Conservation (phyloP, 345 rosid species). For the Bruguiera sexangula region DNA sequence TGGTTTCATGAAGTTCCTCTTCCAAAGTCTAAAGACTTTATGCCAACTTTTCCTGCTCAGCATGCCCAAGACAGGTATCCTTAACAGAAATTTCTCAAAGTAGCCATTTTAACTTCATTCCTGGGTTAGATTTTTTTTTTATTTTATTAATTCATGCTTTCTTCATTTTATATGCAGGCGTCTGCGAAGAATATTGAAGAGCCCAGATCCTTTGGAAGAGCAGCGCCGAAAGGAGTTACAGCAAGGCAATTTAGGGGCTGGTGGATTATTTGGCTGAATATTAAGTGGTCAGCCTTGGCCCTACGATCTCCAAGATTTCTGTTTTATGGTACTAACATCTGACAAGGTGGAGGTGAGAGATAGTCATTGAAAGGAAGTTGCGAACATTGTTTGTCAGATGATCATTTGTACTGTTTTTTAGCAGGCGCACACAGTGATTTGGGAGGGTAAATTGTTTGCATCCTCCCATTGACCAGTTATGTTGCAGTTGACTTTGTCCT, state of each 20-base stretch:
- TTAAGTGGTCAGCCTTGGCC: slow-evolving; percentile 16
- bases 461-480: slow-evolving; percentile 42
- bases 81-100: slow-evolving; percentile 43
- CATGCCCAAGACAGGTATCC: slow-evolving; percentile 93
- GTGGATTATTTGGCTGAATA: slow-evolving; percentile 82
- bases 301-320: slow-evolving; percentile 26
- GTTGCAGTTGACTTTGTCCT: slow-evolving; percentile 55
- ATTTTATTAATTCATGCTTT: neutral
- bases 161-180: slow-evolving; percentile 50
- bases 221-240: slow-evolving; percentile 84
- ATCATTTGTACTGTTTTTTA: slow-evolving; percentile 59
- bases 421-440: slow-evolving; percentile 51
- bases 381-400: slow-evolving; percentile 60
- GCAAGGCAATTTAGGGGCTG: slow-evolving; percentile 69
- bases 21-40: slow-evolving; percentile 95
- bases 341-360: slow-evolving; percentile 60
- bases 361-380: slow-evolving; percentile 61
- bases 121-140: neutral
- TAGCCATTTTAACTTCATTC: neutral
- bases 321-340: slow-evolving; percentile 19
- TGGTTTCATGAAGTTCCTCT: slow-evolving; percentile 98
- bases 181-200: slow-evolving; percentile 72
- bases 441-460: slow-evolving; percentile 51
- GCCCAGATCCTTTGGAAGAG: slow-evolving; percentile 98
- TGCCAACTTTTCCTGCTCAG: slow-evolving; percentile 99